These are phyloP conservation scores for Cladosporium cucumerinum DNA, from an alignment of 2,329 filamentous ascomycete species.

Conservation along the genomic window DNA sequence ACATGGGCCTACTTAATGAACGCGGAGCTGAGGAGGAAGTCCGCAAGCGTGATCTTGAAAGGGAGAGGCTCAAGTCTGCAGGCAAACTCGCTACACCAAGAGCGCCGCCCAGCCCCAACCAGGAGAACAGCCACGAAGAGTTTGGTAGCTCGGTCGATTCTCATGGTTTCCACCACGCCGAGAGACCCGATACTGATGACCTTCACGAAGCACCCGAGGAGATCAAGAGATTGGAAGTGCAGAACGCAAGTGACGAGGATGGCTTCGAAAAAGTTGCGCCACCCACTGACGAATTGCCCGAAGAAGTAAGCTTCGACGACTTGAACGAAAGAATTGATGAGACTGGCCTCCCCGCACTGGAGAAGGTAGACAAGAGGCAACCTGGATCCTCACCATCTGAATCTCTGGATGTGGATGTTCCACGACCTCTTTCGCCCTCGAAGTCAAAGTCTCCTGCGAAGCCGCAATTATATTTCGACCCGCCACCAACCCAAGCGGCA, in stretches of 20 bases:
- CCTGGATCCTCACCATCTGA: conserved; percentile 19
- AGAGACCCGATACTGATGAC: conserved; percentile 41
- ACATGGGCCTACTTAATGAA: conserved; percentile 95
- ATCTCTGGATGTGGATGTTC: conserved; percentile 24
- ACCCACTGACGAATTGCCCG: conserved; percentile 59
- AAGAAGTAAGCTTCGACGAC: conserved; percentile 67
- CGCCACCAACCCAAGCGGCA: conserved; percentile 33
- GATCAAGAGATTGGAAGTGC: conserved; percentile 69
- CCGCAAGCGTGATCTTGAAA: conserved; percentile 71
- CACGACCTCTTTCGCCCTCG: conserved; percentile 30
- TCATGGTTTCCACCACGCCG: conserved; percentile 51
- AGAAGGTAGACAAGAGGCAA: conserved; percentile 29
- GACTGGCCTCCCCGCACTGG: conserved; percentile 26
- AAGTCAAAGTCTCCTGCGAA: conserved; percentile 26
- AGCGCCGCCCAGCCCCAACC: conserved; percentile 56
- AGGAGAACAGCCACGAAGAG: conserved; percentile 43
- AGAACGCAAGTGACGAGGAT: conserved; percentile 81
- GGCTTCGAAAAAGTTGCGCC: conserved; percentile 85
- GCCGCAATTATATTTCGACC: conserved; percentile 26
- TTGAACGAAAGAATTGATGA: conserved; percentile 54
- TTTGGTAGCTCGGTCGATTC: conserved; percentile 52
- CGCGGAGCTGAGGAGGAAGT: conserved; percentile 85
- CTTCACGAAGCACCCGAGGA: conserved; percentile 58
- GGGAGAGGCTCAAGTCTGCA: conserved; percentile 73
- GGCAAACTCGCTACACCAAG: conserved; percentile 64